These are phyloP conservation scores for Cryptosporidium muris DNA, from an alignment of 169 alveolate species.

Conservation along the genomic window DNA sequence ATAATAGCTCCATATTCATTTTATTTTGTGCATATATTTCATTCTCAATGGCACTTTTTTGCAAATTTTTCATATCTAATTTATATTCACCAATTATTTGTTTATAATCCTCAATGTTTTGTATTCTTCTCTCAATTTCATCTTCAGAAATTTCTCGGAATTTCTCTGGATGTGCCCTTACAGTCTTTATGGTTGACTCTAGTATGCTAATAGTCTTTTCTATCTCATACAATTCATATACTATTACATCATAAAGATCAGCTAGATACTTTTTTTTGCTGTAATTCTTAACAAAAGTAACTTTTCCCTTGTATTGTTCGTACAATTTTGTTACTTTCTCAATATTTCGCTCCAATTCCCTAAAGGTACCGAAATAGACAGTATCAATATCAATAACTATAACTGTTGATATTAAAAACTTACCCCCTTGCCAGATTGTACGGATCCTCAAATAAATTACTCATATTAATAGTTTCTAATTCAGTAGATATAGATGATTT, in stretches of 20 bases:
- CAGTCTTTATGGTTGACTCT: background rate
- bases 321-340: constrained; percentile 11
- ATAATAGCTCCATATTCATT: constrained; percentile 19
- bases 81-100: constrained; percentile 15
- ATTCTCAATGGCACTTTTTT: background rate
- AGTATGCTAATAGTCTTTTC: constrained; percentile 4
- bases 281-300: background rate
- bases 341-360: constrained; percentile 32
- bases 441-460: constrained; percentile 13
- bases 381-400: background rate
- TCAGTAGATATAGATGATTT: too few species aligned
- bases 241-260: background rate
- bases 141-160: constrained; percentile 23
- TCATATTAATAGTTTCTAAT: too few species aligned
- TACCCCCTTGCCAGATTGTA: constrained; percentile 55
- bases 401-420: constrained; percentile 1
- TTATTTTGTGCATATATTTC: constrained; percentile 5
- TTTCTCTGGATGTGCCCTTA: constrained; percentile 18
- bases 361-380: background rate
- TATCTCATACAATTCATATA: background rate
- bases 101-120: constrained; percentile 1
- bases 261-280: background rate
- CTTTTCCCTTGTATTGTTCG: background rate
- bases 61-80: background rate
- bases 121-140: constrained; percentile 28